Percentiles rank a stretch among this genome's conserved stretches.
Conservation (phyloP, 345 rosid species). For the Eucalyptus marginata region DNA sequence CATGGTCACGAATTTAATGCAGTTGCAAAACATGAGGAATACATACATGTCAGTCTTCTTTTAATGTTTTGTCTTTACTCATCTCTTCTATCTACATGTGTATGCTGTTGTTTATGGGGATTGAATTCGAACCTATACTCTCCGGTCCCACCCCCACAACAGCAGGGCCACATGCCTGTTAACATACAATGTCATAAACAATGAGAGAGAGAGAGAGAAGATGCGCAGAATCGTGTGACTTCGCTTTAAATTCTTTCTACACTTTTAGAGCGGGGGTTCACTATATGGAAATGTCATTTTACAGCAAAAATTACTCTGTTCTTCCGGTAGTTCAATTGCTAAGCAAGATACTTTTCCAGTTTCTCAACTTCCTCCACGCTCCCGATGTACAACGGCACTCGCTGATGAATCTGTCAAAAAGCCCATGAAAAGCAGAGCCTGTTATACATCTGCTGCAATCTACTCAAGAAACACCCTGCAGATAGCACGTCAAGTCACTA, state of each 20-base stretch:
- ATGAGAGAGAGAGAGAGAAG: background rate
- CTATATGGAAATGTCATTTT: background rate
- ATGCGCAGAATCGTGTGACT: background rate
- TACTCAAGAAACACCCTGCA: background rate
- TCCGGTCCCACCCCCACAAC: background rate
- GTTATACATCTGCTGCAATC: background rate
- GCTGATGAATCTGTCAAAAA: slow-evolving; percentile 64
- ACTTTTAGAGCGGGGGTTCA: background rate
- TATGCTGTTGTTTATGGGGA: fast-evolving
- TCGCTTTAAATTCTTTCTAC: background rate
- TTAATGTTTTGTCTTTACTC: too few relatives aligned
- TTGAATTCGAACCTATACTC: background rate
- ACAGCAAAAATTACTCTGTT: background rate
- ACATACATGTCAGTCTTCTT: background rate
- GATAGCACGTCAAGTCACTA: background rate
- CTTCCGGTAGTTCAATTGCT: background rate
- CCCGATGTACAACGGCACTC: slow-evolving; percentile 87
- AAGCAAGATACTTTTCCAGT: slow-evolving; percentile 84
- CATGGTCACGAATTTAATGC: background rate
- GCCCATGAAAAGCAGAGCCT: background rate
- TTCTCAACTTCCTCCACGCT: slow-evolving; percentile 88
- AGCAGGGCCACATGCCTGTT: background rate
- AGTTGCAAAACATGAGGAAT: background rate
- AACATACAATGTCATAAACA: background rate
- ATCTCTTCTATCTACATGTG: background rate